These are phyloP conservation scores for Populus nigra DNA, from an alignment of 345 rosid species.

Conservation along the genomic window DNA sequence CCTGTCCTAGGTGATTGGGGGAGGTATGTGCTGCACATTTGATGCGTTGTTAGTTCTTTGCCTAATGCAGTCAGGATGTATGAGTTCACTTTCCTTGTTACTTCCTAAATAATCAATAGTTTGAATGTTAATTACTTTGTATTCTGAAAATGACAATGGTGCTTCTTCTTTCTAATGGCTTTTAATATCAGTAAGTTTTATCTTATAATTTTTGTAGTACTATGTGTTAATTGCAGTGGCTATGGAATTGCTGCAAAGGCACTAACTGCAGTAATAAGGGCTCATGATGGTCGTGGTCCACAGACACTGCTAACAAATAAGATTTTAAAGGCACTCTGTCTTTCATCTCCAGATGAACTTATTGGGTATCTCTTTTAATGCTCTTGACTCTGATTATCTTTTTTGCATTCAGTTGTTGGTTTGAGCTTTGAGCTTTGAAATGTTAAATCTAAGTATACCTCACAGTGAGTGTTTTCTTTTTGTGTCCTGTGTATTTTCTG, in stretches of 20 bases:
- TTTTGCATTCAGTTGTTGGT: neutral
- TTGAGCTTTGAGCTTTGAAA: neutral
- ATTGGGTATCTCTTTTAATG: conserved; percentile 44
- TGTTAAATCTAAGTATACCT: neutral
- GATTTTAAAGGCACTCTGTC: conserved; percentile 60
- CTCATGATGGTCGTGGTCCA: conserved; percentile 91
- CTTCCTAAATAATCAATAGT: neutral
- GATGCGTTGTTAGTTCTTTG: neutral
- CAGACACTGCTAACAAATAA: conserved; percentile 59
- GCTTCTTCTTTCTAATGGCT: neutral
- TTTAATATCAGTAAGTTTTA: neutral
- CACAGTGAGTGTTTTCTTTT: neutral
- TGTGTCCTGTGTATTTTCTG: neutral
- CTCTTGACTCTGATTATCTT: neutral
- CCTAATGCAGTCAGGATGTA: neutral
- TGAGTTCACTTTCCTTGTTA: neutral
- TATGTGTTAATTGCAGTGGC: conserved; percentile 44
- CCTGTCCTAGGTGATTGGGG: conserved; percentile 98
- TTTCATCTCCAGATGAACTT: conserved; percentile 79
- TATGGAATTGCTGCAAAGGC: conserved; percentile 96
- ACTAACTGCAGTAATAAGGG: conserved; percentile 79
- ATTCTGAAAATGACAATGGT: neutral
- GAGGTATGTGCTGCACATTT: conserved; percentile 43
- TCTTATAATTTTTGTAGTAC: neutral
- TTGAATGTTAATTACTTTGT: neutral